Conservation (phyloP, 2,329 filamentous ascomycete species). For the Trichoderma breve region DNA sequence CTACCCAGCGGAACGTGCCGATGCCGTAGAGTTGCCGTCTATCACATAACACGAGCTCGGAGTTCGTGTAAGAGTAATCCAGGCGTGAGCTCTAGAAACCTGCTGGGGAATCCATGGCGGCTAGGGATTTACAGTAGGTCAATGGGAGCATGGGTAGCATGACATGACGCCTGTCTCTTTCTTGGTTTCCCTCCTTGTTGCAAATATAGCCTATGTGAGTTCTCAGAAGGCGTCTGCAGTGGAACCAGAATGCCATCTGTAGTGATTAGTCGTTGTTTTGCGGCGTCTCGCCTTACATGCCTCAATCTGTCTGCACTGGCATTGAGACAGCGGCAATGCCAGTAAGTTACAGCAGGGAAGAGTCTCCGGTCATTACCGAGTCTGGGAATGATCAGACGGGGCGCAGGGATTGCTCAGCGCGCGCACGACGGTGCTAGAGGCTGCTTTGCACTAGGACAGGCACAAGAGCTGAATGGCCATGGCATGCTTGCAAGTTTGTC, state of each 20-base stretch:
- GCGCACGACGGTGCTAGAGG: background rate
- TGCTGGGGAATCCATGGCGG: background rate
- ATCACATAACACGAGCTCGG: background rate
- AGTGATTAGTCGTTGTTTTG: background rate
- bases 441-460: background rate
- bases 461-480: background rate
- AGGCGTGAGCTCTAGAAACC: background rate
- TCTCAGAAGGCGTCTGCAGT: background rate
- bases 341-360: background rate
- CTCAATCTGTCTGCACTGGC: background rate
- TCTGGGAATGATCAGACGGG: background rate
- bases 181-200: background rate
- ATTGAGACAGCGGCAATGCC: background rate
- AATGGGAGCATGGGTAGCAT: background rate
- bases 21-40: background rate
- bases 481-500: background rate
- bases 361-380: background rate
- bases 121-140: background rate
- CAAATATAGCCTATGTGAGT: background rate
- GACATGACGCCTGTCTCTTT: background rate
- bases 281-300: background rate
- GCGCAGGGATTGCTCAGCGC: slow-evolving; percentile 1
- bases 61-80: background rate
- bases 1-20: background rate
- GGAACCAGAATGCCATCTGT: background rate